Evolutionary conservation across 495 filamentous ascomycete genomes (phyloP), one percentile per base, ranked within the genome.

Genomic region (Tirmania nivea): DNA sequence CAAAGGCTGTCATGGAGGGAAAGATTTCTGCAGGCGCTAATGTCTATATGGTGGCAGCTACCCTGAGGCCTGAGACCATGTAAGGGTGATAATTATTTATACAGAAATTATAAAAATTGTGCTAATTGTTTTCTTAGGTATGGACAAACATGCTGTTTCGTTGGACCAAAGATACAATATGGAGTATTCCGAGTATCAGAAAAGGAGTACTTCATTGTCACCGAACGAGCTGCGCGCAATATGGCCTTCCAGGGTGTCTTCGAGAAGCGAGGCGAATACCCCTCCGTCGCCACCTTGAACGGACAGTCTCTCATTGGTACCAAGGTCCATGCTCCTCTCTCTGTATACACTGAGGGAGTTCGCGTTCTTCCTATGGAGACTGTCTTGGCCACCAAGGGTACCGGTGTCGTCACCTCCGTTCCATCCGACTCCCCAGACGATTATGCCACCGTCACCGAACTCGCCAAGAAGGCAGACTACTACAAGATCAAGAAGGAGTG

Each of bases 401-500:
- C 90, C 42, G 90, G 86, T 66, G 86, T 97, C 35, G 90, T 97
- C 49, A 93, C 87, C 5, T 95, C 77, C 19, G 90, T 97, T 11
- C 90, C 90, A 31, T 92, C 84, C 1, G 88, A 97, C 69, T 90
- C 84, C 57, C 90, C 90, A 2, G 89, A 97, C 60, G 90, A 97
- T 65, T 97, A 83, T 67, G 86, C 85, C 54, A 97, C 86, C 16
- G 71, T 92, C 45, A 73, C 73, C 35, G 90, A 97, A 55, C 75
- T 97, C 53, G 77, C 80, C 25, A 95, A 95, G 74, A 96, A 97
- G 73, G 75, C 88, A n/a, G 90, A 95, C 3, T 95, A 83, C 70
- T 95, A 97, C 66, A 79, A 80, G 50, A 96, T 97, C 67, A 79
- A 92, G 69, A 93, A 90, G 69, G 89, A 96, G 63, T 97, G 90